These are phyloP conservation scores for Singerocomus inundabilis DNA, from an alignment of 1,284 basidiomycete species.

Conservation along the genomic window DNA sequence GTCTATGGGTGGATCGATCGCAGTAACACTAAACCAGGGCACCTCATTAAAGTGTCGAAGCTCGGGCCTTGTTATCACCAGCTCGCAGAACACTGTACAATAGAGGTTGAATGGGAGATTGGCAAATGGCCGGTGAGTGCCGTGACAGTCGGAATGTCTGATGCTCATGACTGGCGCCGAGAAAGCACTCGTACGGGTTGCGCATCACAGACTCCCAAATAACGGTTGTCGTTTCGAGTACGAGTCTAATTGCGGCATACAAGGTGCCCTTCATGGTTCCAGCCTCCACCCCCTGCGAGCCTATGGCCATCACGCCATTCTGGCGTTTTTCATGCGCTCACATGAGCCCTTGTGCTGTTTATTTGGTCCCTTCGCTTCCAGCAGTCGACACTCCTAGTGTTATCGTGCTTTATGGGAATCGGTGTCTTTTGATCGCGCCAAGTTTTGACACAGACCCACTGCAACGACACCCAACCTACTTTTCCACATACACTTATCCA, in stretches of 20 bases:
- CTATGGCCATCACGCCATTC: conserved; percentile 1
- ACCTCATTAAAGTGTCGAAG: neutral
- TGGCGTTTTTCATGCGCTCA: conserved; percentile 14
- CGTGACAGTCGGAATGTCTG: neutral
- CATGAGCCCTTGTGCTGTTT: conserved; percentile 8
- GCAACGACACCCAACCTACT: conserved; percentile 14
- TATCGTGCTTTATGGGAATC: conserved; percentile 6
- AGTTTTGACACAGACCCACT: conserved; percentile 15
- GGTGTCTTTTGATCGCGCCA: conserved; percentile 10
- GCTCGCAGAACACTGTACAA: neutral
- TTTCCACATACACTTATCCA: conserved; percentile 12
- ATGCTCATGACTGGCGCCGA: neutral
- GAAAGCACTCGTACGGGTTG: conserved; percentile 13
- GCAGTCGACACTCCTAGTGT: conserved; percentile 12
- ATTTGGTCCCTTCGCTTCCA: conserved; percentile 13
- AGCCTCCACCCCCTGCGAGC: neutral
- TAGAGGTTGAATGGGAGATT: conserved; percentile 1
- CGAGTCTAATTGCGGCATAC: conserved; percentile 12
- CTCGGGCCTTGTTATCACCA: neutral
- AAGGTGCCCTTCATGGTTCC: neutral
- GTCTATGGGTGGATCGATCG: conserved; percentile 14
- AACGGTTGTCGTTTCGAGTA: conserved; percentile 9
- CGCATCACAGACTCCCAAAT: conserved; percentile 5
- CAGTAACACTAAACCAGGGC: neutral
- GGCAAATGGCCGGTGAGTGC: conserved; percentile 3